phyloP scores from a whole-genome alignment of 2,329 filamentous ascomycete genomes.

The Blastomyces gilchristii region DNA sequence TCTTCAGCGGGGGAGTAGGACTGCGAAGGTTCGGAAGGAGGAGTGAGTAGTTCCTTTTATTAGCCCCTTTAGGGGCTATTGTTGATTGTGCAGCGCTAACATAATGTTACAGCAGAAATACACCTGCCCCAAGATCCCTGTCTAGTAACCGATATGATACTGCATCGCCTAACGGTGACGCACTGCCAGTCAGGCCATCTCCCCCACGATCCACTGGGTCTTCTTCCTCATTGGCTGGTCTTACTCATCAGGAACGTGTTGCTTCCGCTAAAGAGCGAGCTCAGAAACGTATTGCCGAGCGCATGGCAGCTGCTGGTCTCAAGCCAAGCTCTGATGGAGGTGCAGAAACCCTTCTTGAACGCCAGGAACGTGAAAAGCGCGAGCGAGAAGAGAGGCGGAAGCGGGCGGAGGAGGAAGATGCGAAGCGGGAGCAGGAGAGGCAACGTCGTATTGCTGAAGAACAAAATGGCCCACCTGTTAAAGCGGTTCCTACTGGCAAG shows the following conservation, averaged over 20 bases:
- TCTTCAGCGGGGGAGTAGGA: constrained; percentile 73
- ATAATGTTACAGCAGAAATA: not conserved
- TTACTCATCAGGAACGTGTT: constrained; percentile 84
- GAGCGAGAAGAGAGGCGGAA: constrained; percentile 79
- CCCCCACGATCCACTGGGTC: constrained; percentile 41
- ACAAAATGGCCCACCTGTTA: constrained; percentile 48
- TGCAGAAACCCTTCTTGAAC: constrained; percentile 67
- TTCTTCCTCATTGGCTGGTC: constrained; percentile 69
- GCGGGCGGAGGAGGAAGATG: constrained; percentile 90
- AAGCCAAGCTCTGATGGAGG: constrained; percentile 69
- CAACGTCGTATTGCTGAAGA: constrained; percentile 75
- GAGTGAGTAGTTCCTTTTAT: constrained; percentile 35
- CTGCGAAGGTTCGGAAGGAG: constrained; percentile 57
- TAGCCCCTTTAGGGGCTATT: constrained; percentile 10
- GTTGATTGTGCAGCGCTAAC: not conserved
- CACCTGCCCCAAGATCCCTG: constrained; percentile 38
- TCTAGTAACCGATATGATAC: constrained; percentile 44
- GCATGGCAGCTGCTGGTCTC: constrained; percentile 84
- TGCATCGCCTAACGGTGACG: constrained; percentile 39
- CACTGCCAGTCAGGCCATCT: constrained; percentile 27
- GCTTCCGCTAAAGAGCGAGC: constrained; percentile 96
- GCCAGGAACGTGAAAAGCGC: constrained; percentile 74
- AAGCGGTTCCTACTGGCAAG: constrained; percentile 41
- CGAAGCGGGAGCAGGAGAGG: constrained; percentile 74
- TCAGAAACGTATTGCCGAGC: constrained; percentile 92